A percentile compares a stretch with the other conserved stretches of the same genome.
phyloP scores from a whole-genome alignment of 257 asterid genomes.

The Solanum bulbocastanum region DNA sequence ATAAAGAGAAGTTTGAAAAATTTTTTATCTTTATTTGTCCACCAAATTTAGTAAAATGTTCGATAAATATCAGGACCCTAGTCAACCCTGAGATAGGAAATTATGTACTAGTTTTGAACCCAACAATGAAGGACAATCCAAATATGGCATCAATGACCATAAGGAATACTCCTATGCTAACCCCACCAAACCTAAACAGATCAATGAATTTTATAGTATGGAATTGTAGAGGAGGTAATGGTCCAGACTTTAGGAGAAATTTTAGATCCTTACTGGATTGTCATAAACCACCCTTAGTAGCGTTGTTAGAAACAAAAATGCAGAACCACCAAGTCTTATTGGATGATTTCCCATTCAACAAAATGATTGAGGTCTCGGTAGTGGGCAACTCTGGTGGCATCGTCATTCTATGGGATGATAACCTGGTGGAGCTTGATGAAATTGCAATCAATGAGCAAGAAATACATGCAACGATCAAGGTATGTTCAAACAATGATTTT shows the following conservation, averaged over 20 bases:
- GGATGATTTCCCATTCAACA: neutral
- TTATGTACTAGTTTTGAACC: neutral
- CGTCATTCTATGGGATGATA: neutral
- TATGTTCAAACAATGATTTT: neutral
- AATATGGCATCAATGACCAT: neutral
- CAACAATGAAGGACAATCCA: neutral
- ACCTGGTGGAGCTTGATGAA: neutral
- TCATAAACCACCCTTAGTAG: neutral
- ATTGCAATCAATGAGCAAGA: neutral
- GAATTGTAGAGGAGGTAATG: neutral
- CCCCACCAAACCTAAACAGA: neutral
- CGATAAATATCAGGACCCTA: neutral
- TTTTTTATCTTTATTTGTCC: too few species aligned
- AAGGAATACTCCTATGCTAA: neutral
- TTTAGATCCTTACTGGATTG: neutral
- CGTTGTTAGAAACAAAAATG: neutral
- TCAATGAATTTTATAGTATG: neutral
- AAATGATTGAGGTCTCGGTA: neutral
- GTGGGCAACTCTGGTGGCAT: neutral
- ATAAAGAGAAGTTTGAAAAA: too few species aligned
- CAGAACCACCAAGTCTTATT: neutral
- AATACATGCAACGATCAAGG: neutral
- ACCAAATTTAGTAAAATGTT: neutral
- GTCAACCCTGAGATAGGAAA: neutral
- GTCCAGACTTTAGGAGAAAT: neutral